phyloP scores from a whole-genome alignment of 352 stramenopile genomes.

The Thalassiosira allenii region DNA sequence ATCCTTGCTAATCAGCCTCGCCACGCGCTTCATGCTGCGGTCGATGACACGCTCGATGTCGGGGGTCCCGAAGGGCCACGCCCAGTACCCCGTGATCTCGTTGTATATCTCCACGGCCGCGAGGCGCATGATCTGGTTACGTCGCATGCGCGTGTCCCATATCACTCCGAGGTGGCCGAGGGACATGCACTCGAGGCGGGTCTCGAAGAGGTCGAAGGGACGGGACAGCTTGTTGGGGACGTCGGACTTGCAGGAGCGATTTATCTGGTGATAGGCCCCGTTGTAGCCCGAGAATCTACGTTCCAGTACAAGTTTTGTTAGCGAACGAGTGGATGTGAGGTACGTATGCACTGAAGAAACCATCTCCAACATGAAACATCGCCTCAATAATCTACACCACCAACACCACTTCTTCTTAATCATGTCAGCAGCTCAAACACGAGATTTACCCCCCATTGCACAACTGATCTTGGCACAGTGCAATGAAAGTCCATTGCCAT shows the following conservation, averaged over 20 bases:
- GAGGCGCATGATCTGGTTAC: slow-evolving; percentile 49
- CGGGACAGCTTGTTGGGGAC: slow-evolving; percentile 24
- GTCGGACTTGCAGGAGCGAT: slow-evolving; percentile 41
- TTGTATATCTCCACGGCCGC: slow-evolving; percentile 58
- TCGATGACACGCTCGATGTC: slow-evolving; percentile 48
- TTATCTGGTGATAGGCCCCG: slow-evolving; percentile 44
- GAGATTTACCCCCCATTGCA: slow-evolving; percentile 15
- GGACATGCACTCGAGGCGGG: slow-evolving; percentile 47
- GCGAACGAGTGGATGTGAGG: background rate
- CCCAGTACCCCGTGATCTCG: slow-evolving; percentile 39
- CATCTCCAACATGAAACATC: slow-evolving; percentile 3
- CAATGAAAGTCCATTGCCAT: slow-evolving; percentile 25
- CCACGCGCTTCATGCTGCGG: slow-evolving; percentile 31
- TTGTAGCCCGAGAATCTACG: slow-evolving; percentile 43
- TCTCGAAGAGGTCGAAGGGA: slow-evolving; percentile 50
- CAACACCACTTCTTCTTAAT: slow-evolving; percentile 21
- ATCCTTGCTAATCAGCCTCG: slow-evolving; percentile 39
- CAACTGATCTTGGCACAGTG: slow-evolving; percentile 9
- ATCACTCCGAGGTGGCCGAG: slow-evolving; percentile 41
- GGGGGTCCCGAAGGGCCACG: slow-evolving; percentile 39
- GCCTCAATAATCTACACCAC: slow-evolving; percentile 30
- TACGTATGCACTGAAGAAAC: background rate
- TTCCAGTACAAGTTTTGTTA: background rate
- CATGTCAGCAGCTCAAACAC: slow-evolving; percentile 43
- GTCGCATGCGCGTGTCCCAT: slow-evolving; percentile 38